Conservation (phyloP, 2,329 filamentous ascomycete species). For the Didymella arachidicola region DNA sequence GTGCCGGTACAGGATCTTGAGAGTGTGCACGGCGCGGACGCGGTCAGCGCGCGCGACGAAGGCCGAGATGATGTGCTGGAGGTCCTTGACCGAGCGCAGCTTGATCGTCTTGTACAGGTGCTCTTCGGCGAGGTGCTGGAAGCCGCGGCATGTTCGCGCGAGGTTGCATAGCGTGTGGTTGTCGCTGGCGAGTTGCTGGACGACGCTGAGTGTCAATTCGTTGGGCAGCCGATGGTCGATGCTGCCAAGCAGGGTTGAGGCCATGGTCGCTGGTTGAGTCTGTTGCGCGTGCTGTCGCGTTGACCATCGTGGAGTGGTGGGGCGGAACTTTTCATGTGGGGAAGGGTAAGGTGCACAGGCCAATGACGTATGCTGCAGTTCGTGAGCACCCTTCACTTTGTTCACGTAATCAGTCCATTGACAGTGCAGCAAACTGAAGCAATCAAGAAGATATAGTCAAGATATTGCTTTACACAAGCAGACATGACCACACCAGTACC, state of each 20-base stretch:
- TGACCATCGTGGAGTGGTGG: not conserved
- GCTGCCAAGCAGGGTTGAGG: slow-evolving; percentile 26
- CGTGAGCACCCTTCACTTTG: not conserved
- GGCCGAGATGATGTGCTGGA: slow-evolving; percentile 37
- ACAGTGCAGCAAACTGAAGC: not conserved
- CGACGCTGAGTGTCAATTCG: slow-evolving; percentile 42
- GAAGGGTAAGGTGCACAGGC: not conserved
- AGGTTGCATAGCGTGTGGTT: slow-evolving; percentile 35
- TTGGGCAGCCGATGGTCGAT: slow-evolving; percentile 30
- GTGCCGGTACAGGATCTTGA: slow-evolving; percentile 45
- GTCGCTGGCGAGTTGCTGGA: slow-evolving; percentile 39
- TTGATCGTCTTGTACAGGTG: slow-evolving; percentile 44
- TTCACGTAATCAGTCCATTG: not conserved
- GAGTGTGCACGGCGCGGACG: slow-evolving; percentile 39
- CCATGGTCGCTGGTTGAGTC: slow-evolving; percentile 18
- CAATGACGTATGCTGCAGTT: slow-evolving; percentile 10
- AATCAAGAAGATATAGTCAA: too few relatives aligned
- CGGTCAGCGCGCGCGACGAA: slow-evolving; percentile 37
- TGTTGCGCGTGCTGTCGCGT: not conserved
- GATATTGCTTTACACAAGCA: not conserved
- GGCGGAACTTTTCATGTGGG: slow-evolving; percentile 8
- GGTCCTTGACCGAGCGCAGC: slow-evolving; percentile 36
- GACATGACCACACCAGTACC: not conserved
- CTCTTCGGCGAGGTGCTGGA: slow-evolving; percentile 45
- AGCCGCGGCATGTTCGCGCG: slow-evolving; percentile 39